Base-by-base conservation (phyloP, 73 alveolate species). In the Stentor roeselii region DNA sequence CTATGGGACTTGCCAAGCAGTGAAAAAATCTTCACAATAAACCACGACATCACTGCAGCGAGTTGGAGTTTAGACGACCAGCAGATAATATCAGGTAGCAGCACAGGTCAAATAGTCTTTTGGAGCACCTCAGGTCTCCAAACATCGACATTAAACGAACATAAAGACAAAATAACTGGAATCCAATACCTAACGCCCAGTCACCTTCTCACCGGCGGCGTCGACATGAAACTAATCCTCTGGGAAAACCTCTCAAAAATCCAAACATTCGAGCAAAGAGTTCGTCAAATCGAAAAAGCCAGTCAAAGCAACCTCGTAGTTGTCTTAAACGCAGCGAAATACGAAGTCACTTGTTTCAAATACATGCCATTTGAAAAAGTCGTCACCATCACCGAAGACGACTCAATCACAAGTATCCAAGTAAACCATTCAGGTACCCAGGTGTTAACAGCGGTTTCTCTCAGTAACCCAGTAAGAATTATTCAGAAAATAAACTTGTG, bases 141-240 rank as follows among this genome's bases (percentile, higher is more conserved):
- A 11, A 6, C 34, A 30, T 21, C 27, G 1, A 21, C n/a, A 21
- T 67, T 67, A 21, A 67, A 67, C 21, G 80, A 67, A 30, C 80
- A 67, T 67, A 67, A 36, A 34, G 80, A 67, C 14, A 67, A 67
- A 67, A 40, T 67, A 27, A 67, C 80, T 1, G 34, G 80, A 15
- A 30, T 36, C 2, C 27, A 30, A 2, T 67, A 40, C 42, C 0
- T 67, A 30, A 34, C 15, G 21, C 27, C n/a, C 77, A 1, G 80
- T 6, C 76, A 83, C 34, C 40, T 87, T 38, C 14, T 83, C 1
- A 83, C 90, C 3, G 74, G 76, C 0, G 61, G 83, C 3, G 50
- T 76, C n/a, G 92, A 87, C 60, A 82, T 50, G 75, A 59, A 36
- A 27, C 4, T 87, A 36, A 87, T 87, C 21, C 58, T 83, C 42